Evolutionary conservation across 1,284 basidiomycete species (phyloP), one percentile per base, ranked within the genome.

Genomic region (Rhodotorula mucilaginosa): DNA sequence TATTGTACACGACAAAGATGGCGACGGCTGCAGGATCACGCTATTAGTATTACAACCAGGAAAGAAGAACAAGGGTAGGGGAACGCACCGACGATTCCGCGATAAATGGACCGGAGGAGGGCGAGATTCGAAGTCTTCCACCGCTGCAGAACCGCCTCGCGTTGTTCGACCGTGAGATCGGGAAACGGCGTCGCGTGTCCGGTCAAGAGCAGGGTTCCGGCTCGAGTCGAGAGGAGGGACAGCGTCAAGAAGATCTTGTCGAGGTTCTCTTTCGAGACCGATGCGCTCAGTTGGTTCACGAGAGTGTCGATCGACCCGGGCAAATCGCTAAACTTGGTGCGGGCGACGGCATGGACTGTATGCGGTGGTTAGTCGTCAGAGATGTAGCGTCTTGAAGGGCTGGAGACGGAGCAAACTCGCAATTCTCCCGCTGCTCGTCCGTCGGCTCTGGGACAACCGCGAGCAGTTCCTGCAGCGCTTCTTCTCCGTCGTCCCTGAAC

Each of bases 161-260:
- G 69, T 54, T 75, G 67, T 19, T 65, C 57, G n/a, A 67, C 19
- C 1, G 67, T 69, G 19, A 75, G 44, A 10, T 69, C 61, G 29
- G 62, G 58, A 60, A 75, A 75, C 5, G 67, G 56, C 10, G 51
- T 48, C 0, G 59, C 48, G 57, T 75, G 58, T 2, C 74, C 74
- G n/a, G 74, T 58, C 2, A 75, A 58, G 18, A 75, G 46, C 15
- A 75, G 65, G 4, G 74, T 73, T 31, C 74, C 74, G 16, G 74
- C 58, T 5, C 71, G 63, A 5, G 74, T 75, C 13, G 67, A 67
- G 31, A 75, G 65, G 29, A 75, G 62, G 4, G 66, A 58, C 34
- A 75, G 61, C 19, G 62, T 61, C 16, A 64, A 47, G 47, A 16
- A 56, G 54, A 73, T 67, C 26, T 59, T 58, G n/a, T 69, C 61